Base-by-base conservation (phyloP, 1,284 basidiomycete genomes). In the Termitomyces sp. region DNA sequence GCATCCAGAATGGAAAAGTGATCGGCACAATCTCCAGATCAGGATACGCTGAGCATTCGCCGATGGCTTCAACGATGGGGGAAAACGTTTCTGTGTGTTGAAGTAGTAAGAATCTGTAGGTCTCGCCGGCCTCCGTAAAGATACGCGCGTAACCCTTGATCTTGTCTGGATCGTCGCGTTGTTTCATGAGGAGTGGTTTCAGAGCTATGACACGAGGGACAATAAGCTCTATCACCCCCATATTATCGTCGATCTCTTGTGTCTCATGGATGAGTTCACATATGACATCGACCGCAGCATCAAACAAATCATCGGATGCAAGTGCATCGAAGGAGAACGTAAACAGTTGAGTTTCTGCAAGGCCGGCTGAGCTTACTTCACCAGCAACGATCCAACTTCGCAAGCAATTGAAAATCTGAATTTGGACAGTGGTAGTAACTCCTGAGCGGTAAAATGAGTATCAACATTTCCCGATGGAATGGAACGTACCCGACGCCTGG, bases 1-100 rank as follows among this genome's bases (percentile, higher is more conserved):
- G 86, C 81, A 93, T 95, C 97, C 97, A 99, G 77, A 99, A 99
- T 41, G 90, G 86, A 78, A 99, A 97, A 7, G 97, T 99, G 70
- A 99, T 97, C 13, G 91, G 92, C 33, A 97, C 96, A 64, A 99
- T 91, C 67, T 99, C 97, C 53, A 99, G 83, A 66, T 98, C 94
- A 31, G 84, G 81, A 70, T 93, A 97, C 0, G 91, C 88, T 13
- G 97, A 90, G 67, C 95, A 99, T 62, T 90, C 83, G n/a, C 88
- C 87, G 62, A 98, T 94, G 9, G 93, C 93, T 64, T 97, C 88
- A 39, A 98, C 93, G 57, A 99, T 84, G 0, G 96, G 94, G 67
- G 91, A 88, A 68, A 98, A 93, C 1, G 90, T 88, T 56, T 91
- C 86, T 2, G 89, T 85, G 67, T 98, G 95, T 59, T 88, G 86